Evolutionary conservation across 1,139 yeast genomes (phyloP).

Genomic region (Saccharomycopsis hybrid): DNA sequence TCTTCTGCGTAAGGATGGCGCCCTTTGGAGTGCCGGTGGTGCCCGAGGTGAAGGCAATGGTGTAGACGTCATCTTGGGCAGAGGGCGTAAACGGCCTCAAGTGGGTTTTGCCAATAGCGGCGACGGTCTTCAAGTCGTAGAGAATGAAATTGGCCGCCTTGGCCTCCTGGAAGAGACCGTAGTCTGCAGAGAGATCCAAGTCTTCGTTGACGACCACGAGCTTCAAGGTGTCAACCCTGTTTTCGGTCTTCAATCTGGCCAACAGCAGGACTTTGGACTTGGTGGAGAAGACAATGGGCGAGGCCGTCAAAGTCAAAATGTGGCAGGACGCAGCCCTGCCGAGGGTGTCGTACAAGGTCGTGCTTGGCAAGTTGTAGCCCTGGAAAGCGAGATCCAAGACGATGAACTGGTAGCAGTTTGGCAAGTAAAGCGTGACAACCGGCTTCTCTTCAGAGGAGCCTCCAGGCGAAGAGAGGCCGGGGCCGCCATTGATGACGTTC

Average conservation of each 20-base stretch:
- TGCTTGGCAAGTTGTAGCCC: conserved; percentile 44
- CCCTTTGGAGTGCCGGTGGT: conserved; percentile 55
- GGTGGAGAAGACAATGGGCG: conserved; percentile 48
- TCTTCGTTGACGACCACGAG: conserved; percentile 48
- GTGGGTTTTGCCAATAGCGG: conserved; percentile 43
- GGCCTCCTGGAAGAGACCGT: conserved; percentile 28
- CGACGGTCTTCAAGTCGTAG: conserved; percentile 46
- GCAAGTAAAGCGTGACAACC: conserved; percentile 5
- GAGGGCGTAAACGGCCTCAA: conserved; percentile 40
- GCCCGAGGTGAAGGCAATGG: conserved; percentile 51
- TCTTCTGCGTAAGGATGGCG: conserved; percentile 55
- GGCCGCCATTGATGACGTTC: no score
- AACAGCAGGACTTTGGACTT: conserved; percentile 41
- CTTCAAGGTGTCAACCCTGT: conserved; percentile 27
- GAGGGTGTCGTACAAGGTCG: conserved; percentile 58
- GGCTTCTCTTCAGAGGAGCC: not conserved
- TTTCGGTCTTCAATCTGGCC: conserved; percentile 28
- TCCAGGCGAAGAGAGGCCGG: no score
- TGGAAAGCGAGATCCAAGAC: conserved; percentile 52
- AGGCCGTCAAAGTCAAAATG: conserved; percentile 48
- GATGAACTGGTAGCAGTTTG: conserved; percentile 46
- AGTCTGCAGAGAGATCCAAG: conserved; percentile 32
- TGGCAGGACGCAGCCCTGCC: conserved; percentile 54
- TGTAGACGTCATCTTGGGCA: conserved; percentile 48
- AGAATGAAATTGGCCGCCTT: conserved; percentile 31